Percentiles rank a stretch among this genome's conserved stretches.
phyloP scores from a whole-genome alignment of 2,329 filamentous ascomycete genomes.

The Colletotrichum sansevieriae region DNA sequence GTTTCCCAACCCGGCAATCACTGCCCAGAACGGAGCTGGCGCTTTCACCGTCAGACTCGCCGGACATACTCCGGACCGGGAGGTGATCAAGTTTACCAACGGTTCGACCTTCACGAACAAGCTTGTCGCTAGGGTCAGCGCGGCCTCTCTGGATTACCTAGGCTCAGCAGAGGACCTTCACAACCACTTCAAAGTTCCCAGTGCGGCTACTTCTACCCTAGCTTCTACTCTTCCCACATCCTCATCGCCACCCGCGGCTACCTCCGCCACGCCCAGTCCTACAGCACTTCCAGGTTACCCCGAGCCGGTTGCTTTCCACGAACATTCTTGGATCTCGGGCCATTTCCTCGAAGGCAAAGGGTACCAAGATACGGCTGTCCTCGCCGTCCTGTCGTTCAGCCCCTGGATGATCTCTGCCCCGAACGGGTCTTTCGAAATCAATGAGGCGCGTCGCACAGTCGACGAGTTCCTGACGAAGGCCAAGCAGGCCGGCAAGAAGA shows the following conservation, averaged over 20 bases:
- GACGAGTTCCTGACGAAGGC: slow-evolving; percentile 60
- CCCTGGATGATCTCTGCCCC: slow-evolving; percentile 19
- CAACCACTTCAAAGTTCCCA: slow-evolving; percentile 27
- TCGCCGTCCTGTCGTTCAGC: slow-evolving; percentile 45
- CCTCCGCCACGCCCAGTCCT: neutral
- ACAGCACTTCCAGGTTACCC: slow-evolving; percentile 45
- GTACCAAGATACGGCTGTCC: slow-evolving; percentile 47
- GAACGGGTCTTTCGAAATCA: slow-evolving; percentile 28
- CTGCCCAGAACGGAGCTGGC: neutral
- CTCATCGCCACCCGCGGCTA: neutral
- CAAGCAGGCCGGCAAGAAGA: slow-evolving; percentile 63
- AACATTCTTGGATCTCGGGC: slow-evolving; percentile 44
- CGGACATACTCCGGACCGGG: slow-evolving; percentile 13
- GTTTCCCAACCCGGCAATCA: slow-evolving; percentile 26
- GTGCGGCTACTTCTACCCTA: neutral
- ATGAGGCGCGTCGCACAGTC: slow-evolving; percentile 44
- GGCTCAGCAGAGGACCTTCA: slow-evolving; percentile 22
- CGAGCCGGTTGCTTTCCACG: slow-evolving; percentile 44
- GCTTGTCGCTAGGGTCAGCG: slow-evolving; percentile 7
- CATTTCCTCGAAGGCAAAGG: slow-evolving; percentile 48
- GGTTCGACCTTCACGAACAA: slow-evolving; percentile 16
- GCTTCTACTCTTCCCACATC: neutral
- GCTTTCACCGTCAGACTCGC: neutral
- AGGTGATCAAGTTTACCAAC: slow-evolving; percentile 38
- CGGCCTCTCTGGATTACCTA: neutral